Percentiles rank a stretch among this genome's conserved stretches.
These are phyloP conservation scores for Globisporangium viniferum DNA, from an alignment of 352 stramenopile genomes.

Conservation along the genomic window DNA sequence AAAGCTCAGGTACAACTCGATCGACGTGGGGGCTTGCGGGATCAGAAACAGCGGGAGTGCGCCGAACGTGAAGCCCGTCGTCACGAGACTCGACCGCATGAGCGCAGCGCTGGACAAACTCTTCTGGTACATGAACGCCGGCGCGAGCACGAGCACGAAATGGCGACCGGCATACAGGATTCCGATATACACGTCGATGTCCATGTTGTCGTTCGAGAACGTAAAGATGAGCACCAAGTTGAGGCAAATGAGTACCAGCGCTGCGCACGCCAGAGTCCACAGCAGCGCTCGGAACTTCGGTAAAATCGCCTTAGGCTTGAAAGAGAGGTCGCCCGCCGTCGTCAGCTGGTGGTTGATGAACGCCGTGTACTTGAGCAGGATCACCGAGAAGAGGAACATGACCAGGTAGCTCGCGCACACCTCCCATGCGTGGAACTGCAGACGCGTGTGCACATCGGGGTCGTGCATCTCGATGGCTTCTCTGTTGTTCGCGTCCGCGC, in stretches of 20 bases:
- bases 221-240: conserved; percentile 43
- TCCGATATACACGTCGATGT: conserved; percentile 9
- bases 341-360: conserved; percentile 34
- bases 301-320: conserved; percentile 56
- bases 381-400: conserved; percentile 50
- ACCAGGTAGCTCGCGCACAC: conserved; percentile 52
- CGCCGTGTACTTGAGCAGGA: conserved; percentile 45
- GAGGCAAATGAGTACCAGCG: conserved; percentile 28
- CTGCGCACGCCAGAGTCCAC: conserved; percentile 31
- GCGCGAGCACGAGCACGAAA: conserved; percentile 54
- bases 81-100: conserved; percentile 12
- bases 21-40: not conserved
- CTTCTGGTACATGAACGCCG: conserved; percentile 60
- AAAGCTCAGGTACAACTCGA: conserved; percentile 15
- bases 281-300: conserved; percentile 61
- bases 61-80: conserved; percentile 37
- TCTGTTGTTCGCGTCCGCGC: not conserved
- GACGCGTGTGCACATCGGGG: not conserved
- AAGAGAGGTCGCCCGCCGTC: conserved; percentile 31
- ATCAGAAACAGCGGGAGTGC: conserved; percentile 18
- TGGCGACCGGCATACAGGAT: conserved; percentile 53
- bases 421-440: conserved; percentile 42
- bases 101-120: conserved; percentile 41
- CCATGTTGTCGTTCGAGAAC: conserved; percentile 29
- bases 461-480: not conserved